A percentile compares a stretch with the other conserved stretches of the same genome.
Evolutionary conservation across 2,329 filamentous ascomycete genomes (phyloP).

Genomic region (Trichoderma citrinoviride): DNA sequence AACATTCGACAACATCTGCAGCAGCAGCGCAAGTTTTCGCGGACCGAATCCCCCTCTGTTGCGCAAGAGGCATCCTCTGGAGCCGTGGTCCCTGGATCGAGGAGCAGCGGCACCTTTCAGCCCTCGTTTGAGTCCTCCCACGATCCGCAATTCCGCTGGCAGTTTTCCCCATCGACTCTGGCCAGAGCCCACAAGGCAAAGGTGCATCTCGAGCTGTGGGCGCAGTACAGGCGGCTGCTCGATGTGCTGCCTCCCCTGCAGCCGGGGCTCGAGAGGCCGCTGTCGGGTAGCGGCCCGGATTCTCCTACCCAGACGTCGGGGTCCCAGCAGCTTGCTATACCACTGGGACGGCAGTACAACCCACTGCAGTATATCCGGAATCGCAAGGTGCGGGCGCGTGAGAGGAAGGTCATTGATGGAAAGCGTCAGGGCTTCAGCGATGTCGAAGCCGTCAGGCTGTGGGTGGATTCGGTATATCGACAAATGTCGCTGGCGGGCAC

Average conservation of each 20-base stretch:
- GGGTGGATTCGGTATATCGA: slow-evolving; percentile 67
- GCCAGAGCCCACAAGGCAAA: slow-evolving; percentile 81
- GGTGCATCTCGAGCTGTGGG: slow-evolving; percentile 78
- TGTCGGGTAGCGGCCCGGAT: slow-evolving; percentile 42
- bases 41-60: slow-evolving; percentile 59
- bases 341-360: slow-evolving; percentile 74
- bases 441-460: slow-evolving; percentile 65
- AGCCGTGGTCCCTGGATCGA: slow-evolving; percentile 41
- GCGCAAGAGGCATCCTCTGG: slow-evolving; percentile 41
- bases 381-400: slow-evolving; percentile 76
- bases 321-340: slow-evolving; percentile 35
- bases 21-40: slow-evolving; percentile 63
- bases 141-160: slow-evolving; percentile 55
- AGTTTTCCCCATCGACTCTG: slow-evolving; percentile 76
- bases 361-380: slow-evolving; percentile 92
- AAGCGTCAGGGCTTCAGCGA: slow-evolving; percentile 76
- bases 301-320: slow-evolving; percentile 37
- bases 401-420: slow-evolving; percentile 71
- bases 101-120: slow-evolving; percentile 47
- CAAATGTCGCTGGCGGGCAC: slow-evolving; percentile 31
- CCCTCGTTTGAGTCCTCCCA: slow-evolving; percentile 43
- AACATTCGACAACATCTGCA: slow-evolving; percentile 68
- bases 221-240: slow-evolving; percentile 80
- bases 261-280: slow-evolving; percentile 37
- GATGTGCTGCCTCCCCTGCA: slow-evolving; percentile 73